A percentile compares a stretch with the other conserved stretches of the same genome.
These are phyloP conservation scores for Pseudohyphozyma bogoriensis DNA, from an alignment of 768 basidiomycete genomes.

Conservation along the genomic window DNA sequence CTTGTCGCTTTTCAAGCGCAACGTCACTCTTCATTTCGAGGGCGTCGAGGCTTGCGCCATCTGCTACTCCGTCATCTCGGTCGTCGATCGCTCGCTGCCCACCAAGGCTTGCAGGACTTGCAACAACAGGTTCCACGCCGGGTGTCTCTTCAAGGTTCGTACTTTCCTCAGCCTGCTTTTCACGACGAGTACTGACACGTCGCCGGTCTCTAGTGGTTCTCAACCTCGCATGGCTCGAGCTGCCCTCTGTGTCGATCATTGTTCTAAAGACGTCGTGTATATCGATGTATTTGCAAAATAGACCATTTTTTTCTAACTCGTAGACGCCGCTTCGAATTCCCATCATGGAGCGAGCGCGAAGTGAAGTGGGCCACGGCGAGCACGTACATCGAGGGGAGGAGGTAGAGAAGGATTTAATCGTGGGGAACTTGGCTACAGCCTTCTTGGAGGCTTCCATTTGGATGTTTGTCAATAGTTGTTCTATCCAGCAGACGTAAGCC, in stretches of 20 bases:
- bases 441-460: no score
- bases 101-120: conserved; percentile 66
- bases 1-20: conserved; percentile 80
- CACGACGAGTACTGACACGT: neutral
- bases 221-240: conserved; percentile 10
- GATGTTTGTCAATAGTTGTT: no score
- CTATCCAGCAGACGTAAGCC: no score
- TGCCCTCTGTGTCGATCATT: conserved; percentile 26
- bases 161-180: neutral
- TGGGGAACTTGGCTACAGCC: no score
- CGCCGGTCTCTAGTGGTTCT: conserved; percentile 15
- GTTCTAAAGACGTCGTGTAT: no score
- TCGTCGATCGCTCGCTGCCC: conserved; percentile 72
- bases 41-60: conserved; percentile 95
- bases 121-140: conserved; percentile 32
- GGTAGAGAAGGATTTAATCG: no score
- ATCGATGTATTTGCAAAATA: no score
- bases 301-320: no score
- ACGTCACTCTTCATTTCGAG: conserved; percentile 84
- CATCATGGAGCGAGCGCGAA: no score
- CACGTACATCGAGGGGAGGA: no score
- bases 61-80: conserved; percentile 58
- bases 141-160: conserved; percentile 24
- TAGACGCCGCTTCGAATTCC: no score
- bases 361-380: no score